Conservation (phyloP, 495 filamentous ascomycete species). For the Neurospora sublineolata region DNA sequence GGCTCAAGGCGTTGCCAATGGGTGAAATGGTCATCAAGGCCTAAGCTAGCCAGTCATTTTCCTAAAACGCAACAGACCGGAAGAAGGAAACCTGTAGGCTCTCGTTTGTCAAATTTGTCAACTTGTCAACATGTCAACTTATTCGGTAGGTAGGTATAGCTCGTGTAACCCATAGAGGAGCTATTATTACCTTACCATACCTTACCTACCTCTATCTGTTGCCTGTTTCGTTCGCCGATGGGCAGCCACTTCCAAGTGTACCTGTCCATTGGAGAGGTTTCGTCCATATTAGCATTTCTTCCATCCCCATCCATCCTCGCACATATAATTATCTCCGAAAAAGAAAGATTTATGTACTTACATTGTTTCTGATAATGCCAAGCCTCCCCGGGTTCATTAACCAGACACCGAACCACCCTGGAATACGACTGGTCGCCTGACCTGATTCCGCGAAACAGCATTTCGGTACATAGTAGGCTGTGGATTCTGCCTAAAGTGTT, state of each 20-base stretch:
- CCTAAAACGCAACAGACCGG: neutral
- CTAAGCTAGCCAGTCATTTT: constrained; percentile 9
- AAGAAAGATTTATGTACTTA: neutral
- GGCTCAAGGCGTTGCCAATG: constrained; percentile 41
- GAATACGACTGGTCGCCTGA: neutral
- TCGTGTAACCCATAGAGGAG: neutral
- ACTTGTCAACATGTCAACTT: neutral
- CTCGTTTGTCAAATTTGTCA: neutral
- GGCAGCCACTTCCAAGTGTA: neutral
- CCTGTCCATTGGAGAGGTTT: neutral
- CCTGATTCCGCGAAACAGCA: neutral
- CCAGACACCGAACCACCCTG: neutral
- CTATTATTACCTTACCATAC: neutral
- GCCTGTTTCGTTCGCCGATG: neutral
- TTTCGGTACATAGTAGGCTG: neutral
- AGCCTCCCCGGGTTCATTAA: neutral
- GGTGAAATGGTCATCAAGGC: constrained; percentile 42
- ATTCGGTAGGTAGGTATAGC: neutral
- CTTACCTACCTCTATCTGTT: neutral
- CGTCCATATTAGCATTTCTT: neutral
- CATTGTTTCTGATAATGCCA: neutral
- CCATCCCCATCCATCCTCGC: neutral
- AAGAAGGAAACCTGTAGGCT: neutral
- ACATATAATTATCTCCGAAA: neutral
- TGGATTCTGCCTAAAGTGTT: neutral